Conservation (phyloP, 2,329 filamentous ascomycete genomes). For the Cadophora sp. region DNA sequence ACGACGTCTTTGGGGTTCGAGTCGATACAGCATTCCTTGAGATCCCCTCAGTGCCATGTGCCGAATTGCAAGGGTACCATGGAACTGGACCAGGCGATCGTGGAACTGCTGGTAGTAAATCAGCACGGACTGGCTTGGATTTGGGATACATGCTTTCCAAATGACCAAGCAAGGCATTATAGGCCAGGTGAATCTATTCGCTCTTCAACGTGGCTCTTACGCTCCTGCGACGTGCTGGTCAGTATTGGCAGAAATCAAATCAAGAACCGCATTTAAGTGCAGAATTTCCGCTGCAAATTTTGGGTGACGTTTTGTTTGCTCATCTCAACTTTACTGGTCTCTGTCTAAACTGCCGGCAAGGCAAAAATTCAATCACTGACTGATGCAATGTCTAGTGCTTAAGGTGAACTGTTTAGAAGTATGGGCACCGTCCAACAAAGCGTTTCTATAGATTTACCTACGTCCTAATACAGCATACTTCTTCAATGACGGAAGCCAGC, state of each 20-base stretch:
- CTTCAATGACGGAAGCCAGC: not conserved
- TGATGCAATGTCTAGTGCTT: not conserved
- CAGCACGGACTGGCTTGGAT: too few relatives aligned
- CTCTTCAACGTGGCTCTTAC: too few relatives aligned
- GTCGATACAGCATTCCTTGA: constrained; percentile 50
- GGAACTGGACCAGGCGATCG: constrained; percentile 23
- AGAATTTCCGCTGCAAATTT: too few relatives aligned
- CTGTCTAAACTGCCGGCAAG: too few relatives aligned
- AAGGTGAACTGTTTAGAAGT: not conserved
- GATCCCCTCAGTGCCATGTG: constrained; percentile 45
- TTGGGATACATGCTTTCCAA: not conserved
- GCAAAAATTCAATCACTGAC: not conserved
- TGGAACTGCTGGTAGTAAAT: not conserved
- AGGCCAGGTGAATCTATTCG: too few relatives aligned
- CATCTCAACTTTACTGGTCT: too few relatives aligned
- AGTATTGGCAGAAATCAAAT: too few relatives aligned
- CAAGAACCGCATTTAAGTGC: too few relatives aligned
- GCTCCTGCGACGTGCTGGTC: not conserved
- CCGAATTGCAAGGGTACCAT: constrained; percentile 33
- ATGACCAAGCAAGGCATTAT: not conserved
- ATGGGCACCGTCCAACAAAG: not conserved
- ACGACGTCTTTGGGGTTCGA: constrained; percentile 44
- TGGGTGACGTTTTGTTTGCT: too few relatives aligned
- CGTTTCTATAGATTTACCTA: not conserved
- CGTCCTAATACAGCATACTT: not conserved